Evolutionary conservation across 2,329 filamentous ascomycete species (phyloP), one percentile per base, ranked within the genome.

Genomic region (Fusarium sp.): DNA sequence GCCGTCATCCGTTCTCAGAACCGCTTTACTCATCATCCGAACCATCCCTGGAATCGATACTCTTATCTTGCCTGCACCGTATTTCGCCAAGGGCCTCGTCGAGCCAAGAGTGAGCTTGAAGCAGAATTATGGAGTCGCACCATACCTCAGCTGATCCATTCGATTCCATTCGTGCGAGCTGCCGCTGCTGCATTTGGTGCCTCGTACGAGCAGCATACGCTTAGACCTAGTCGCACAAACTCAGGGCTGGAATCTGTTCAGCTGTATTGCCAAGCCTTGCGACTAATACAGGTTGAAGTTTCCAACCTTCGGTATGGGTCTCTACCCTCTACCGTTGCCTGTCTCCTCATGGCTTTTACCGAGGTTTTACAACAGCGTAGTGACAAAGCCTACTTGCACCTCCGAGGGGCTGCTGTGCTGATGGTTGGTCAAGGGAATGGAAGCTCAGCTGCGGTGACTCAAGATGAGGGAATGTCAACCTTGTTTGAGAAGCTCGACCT

Each of bases 401-500:
- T 77, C 1, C 52, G 54, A 6, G 75, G 75, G 0, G 66, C 73
- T 1, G 70, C 72, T 11, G 38, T 68, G 0, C 40, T 77, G 0
- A 65, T 77, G 62, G 31, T 38, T 16, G 74, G 73, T 5, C 35
- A 27, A 9, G n/a, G 36, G 0, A 27, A 61, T 10, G 35, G 56
- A 9, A 57, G 47, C 1, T 2, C 36, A 11, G 3, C 27, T 0
- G 13, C 45, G 0, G 42, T 52, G 3, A n/a, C 68, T 1, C 68
- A 76, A 25, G 67, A 56, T 0, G 38, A 67, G 14, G 52, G 63
- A 16, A 20, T 77, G 0, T 68, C 69, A 0, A 31, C 47, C 5
- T 29, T 77, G 0, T 38, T 77, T 1, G 60, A 74, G 6, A 77
- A 77, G 6, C 66, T 77, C 6, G 70, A 77, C 5, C 65, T 77